Base-by-base conservation (phyloP, 2,329 filamentous ascomycete genomes). In the Microdochium paspali region DNA sequence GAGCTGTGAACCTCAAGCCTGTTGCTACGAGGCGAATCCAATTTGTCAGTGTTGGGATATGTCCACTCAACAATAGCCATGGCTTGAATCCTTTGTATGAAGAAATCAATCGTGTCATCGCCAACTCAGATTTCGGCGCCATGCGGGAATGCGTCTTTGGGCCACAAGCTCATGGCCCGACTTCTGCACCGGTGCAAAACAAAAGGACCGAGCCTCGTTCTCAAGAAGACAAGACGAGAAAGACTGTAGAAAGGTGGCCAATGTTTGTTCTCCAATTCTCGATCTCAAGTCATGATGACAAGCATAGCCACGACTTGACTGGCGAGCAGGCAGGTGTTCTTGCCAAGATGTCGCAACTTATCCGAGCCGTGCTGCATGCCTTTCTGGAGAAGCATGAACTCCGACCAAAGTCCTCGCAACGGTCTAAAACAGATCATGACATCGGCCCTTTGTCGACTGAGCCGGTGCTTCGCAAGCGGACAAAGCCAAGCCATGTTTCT, bases 251-350 rank as follows among this genome's bases (percentile, higher is more conserved):
- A 57, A 77, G 80, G 45, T 93, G 88, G 82, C 90, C 91, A 0
- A 91, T 91, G 82, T 97, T 95, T 57, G 85, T 83, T 56, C 66
- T 97, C n/a, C 79, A 79, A 24, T 77, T 95, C 30, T 66, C 72
- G 2, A 57, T 75, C 32, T 48, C 18, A 21, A 12, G 4, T 7
- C 6, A 9, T 7, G 18, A 3, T 18, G 10, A 15, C 3, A 3
- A 7, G 9, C 15, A 40, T 40, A 20, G 23, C 6, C 15, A 40
- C 18, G 15, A 40, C 10, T 5, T 40, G 10, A 6, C 4, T 40
- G 35, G 18, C 35, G 35, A 21, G 35, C 35, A 21, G 18, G 20
- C 18, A 18, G 18, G 23, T 40, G 5, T 20, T 18, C 15, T 18
- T n/a, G 15, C 35, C 6, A 20, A 40, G 18, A 21, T 40, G 10